A percentile compares a stretch with the other conserved stretches of the same genome.
Evolutionary conservation across 225 moss, liverwort and hornwort species (phyloP).

Genomic region (Marchantia paleacea): DNA sequence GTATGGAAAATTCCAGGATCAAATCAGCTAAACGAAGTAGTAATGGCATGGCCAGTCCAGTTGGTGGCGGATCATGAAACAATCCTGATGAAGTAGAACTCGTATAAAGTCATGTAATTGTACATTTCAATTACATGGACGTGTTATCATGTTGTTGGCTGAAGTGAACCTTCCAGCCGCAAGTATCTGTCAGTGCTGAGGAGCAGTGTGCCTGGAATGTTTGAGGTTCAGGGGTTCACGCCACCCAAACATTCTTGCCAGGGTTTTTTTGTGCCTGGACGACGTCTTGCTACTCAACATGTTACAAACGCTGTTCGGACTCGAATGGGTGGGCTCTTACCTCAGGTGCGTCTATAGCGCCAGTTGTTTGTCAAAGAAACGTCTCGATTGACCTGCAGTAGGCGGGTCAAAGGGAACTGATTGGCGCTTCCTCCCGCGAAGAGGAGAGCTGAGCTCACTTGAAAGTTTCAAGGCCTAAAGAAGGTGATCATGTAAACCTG

Average conservation of each 20-base stretch:
- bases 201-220: slow-evolving; percentile 3
- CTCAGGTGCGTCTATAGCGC: neutral
- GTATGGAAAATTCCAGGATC: slow-evolving; percentile 38
- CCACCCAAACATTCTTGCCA: neutral
- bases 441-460: neutral
- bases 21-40: slow-evolving; percentile 47
- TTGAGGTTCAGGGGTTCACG: neutral
- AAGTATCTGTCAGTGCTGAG: neutral
- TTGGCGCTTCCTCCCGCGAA: neutral
- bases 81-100: neutral
- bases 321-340: neutral
- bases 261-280: neutral
- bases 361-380: neutral
- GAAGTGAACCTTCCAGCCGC: slow-evolving; percentile 6
- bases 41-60: slow-evolving; percentile 35
- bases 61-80: slow-evolving; percentile 21
- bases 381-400: neutral
- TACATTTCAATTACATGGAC: neutral
- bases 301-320: neutral
- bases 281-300: neutral
- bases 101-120: slow-evolving; percentile 6
- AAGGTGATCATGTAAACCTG: slow-evolving; percentile 9
- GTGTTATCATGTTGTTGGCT: neutral
- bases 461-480: neutral
- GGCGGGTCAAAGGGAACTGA: neutral